These are phyloP conservation scores for Paramecium caudatum DNA, from an alignment of 73 alveolate species.

Conservation along the genomic window DNA sequence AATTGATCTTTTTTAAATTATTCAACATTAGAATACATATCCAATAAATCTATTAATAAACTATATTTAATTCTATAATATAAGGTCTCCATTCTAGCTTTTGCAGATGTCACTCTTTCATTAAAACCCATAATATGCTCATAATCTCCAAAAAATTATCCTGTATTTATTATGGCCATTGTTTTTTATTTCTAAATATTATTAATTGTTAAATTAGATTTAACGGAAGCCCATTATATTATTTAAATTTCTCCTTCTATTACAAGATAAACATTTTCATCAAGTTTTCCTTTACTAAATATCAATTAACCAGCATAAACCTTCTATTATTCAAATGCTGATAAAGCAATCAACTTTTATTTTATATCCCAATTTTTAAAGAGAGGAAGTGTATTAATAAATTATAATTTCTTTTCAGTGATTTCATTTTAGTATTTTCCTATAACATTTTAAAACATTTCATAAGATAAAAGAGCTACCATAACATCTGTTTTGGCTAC, in stretches of 20 bases:
- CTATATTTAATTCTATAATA: constrained; percentile 27
- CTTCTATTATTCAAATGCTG: constrained; percentile 1
- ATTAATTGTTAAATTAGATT: not conserved
- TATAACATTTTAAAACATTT: not conserved
- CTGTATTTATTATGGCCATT: constrained; percentile 10
- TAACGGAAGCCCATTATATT: not conserved
- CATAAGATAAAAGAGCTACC: constrained; percentile 17
- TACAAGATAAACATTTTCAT: constrained; percentile 36
- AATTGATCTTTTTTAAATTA: not conserved
- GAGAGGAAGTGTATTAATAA: constrained; percentile 19
- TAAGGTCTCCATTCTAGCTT: not conserved
- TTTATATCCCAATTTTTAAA: constrained; percentile 16
- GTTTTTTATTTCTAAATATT: not conserved
- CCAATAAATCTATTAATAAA: constrained; percentile 4
- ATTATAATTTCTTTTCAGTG: constrained; percentile 29
- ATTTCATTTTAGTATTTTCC: not conserved
- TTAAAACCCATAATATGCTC: not conserved
- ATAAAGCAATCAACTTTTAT: constrained; percentile 2
- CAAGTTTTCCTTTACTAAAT: not conserved
- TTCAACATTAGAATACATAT: constrained; percentile 16
- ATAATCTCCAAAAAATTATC: constrained; percentile 53
- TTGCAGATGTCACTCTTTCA: not conserved
- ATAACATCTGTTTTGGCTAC: constrained; percentile 16
- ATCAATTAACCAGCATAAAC: not conserved
- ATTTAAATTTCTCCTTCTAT: constrained; percentile 50